phyloP scores from a whole-genome alignment of 129 eudicot species.

The Flaveria ramosissima region DNA sequence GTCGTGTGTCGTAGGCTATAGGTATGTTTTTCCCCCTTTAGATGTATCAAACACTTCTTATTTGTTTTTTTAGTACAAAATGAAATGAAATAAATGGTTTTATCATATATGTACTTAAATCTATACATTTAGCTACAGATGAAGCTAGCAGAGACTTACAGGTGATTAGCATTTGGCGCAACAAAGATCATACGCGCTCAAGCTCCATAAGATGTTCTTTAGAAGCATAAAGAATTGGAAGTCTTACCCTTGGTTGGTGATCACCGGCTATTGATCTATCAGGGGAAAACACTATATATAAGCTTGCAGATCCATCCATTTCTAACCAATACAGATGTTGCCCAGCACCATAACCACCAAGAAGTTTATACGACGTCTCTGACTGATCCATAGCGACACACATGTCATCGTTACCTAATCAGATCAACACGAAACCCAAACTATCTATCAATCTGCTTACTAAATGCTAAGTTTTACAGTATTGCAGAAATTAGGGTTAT shows the following conservation, averaged over 20 bases:
- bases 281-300: slow-evolving; percentile 56
- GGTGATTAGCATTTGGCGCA: neutral
- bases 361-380: slow-evolving; percentile 86
- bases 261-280: slow-evolving; percentile 29
- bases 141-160: neutral
- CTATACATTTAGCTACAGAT: neutral
- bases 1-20: slow-evolving; percentile 11
- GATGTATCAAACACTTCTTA: neutral
- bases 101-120: slow-evolving; percentile 4
- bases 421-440: neutral
- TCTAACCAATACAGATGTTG: slow-evolving; percentile 64
- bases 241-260: slow-evolving; percentile 57
- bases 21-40: slow-evolving; percentile 10
- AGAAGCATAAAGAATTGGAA: slow-evolving; percentile 72
- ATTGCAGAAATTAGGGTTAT: neutral
- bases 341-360: slow-evolving; percentile 86
- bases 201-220: slow-evolving; percentile 61
- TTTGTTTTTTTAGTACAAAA: slow-evolving; percentile 17
- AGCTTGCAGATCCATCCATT: slow-evolving; percentile 42
- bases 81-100: slow-evolving; percentile 27
- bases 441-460: neutral
- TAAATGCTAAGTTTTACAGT: neutral
- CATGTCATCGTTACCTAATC: slow-evolving; percentile 69
- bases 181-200: slow-evolving; percentile 21
- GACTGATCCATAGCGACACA: slow-evolving; percentile 85